Conservation (phyloP, 768 basidiomycete species). For the Boletellus ananas region DNA sequence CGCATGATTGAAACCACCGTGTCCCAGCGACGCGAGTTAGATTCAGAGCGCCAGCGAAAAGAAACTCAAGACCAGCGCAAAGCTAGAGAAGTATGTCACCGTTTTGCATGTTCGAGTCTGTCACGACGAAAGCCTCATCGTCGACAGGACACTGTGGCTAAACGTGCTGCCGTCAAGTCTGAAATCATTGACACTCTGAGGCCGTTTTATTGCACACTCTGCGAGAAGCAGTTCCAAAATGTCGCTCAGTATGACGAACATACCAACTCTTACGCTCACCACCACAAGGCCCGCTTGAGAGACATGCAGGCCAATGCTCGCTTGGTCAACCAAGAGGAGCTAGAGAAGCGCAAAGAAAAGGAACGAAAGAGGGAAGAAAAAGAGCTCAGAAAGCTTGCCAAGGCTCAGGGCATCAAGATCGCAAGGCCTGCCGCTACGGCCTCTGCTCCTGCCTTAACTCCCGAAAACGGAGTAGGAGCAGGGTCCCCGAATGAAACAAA, state of each 20-base stretch:
- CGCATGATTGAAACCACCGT: constrained; percentile 84
- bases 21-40: constrained; percentile 72
- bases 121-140: constrained; percentile 4
- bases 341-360: constrained; percentile 78
- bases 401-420: constrained; percentile 76
- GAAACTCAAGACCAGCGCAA: constrained; percentile 77
- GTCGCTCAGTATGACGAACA: constrained; percentile 88
- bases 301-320: constrained; percentile 79
- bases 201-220: constrained; percentile 77
- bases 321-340: constrained; percentile 59
- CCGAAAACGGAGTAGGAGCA: constrained; percentile 18
- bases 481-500: constrained; percentile 14
- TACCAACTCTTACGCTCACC: constrained; percentile 84
- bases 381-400: constrained; percentile 78
- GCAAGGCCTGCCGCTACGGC: constrained; percentile 27
- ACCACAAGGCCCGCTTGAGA: constrained; percentile 76
- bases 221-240: constrained; percentile 85
- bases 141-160: constrained; percentile 58
- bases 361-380: constrained; percentile 84
- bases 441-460: constrained; percentile 10
- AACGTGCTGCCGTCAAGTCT: constrained; percentile 57
- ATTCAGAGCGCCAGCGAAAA: constrained; percentile 76
- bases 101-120: background rate
- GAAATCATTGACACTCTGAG: constrained; percentile 67
- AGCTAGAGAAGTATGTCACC: constrained; percentile 58